phyloP scores from a whole-genome alignment of 352 stramenopile genomes.

The Globisporangium irregulare region DNA sequence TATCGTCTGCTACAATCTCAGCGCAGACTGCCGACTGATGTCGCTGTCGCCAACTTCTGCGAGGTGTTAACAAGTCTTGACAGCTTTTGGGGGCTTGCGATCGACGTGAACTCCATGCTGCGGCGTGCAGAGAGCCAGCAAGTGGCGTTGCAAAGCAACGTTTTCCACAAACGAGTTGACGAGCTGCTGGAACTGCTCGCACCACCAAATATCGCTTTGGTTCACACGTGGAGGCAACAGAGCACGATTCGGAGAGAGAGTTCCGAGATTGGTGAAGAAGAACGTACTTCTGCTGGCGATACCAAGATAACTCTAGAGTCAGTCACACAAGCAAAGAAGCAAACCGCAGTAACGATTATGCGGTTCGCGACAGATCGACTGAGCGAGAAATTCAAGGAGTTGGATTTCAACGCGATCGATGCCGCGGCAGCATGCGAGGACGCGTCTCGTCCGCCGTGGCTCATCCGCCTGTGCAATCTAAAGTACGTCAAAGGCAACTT shows the following conservation, averaged over 20 bases:
- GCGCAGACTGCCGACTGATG: neutral
- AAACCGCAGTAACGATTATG: neutral
- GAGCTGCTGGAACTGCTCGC: neutral
- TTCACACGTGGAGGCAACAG: neutral
- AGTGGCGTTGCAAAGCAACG: neutral
- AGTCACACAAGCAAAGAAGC: too few relatives aligned
- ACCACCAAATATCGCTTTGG: neutral
- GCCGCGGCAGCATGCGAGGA: neutral
- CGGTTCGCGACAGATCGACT: neutral
- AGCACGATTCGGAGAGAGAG: neutral
- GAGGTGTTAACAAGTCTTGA: neutral
- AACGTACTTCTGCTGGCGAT: too few relatives aligned
- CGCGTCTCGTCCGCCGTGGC: neutral
- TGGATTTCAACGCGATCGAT: neutral
- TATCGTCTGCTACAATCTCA: neutral
- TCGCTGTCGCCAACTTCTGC: neutral
- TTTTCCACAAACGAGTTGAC: neutral
- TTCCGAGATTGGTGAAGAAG: neutral
- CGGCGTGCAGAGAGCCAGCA: neutral
- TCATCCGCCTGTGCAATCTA: neutral
- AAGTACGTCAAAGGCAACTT: neutral
- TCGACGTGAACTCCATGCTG: neutral
- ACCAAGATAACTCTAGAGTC: too few relatives aligned
- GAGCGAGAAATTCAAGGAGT: conserved; percentile 1
- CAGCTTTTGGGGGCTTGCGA: neutral